phyloP scores from a whole-genome alignment of 2,329 filamentous ascomycete genomes.

The Stromatinia cepivora region DNA sequence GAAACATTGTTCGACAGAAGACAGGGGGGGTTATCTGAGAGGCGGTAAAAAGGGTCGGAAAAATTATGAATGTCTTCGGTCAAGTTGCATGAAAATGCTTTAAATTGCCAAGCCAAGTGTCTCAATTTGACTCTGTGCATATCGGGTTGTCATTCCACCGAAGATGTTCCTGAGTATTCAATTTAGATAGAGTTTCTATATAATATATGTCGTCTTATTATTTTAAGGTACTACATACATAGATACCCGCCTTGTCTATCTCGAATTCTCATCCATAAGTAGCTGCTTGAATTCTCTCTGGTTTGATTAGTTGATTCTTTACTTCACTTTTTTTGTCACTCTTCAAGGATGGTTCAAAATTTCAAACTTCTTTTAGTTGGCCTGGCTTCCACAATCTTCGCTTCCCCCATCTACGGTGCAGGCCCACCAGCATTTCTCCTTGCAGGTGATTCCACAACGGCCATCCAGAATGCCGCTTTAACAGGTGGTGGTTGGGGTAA shows the following conservation, averaged over 20 bases:
- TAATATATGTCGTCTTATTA: background rate
- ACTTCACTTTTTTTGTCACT: background rate
- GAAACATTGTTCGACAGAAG: background rate
- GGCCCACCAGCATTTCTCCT: slow-evolving; percentile 43
- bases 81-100: background rate
- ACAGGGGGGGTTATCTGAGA: background rate
- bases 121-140: no score
- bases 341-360: slow-evolving; percentile 8
- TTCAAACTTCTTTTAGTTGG: background rate
- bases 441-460: slow-evolving; percentile 46
- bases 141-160: slow-evolving; percentile 1
- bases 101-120: no score
- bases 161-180: background rate
- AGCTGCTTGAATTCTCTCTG: background rate
- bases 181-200: background rate
- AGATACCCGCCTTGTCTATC: background rate
- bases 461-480: slow-evolving; percentile 25
- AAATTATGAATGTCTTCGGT: background rate
- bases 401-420: background rate
- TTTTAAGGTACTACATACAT: background rate
- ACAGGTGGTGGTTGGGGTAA: slow-evolving; percentile 48
- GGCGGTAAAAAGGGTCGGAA: background rate
- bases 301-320: background rate
- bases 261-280: background rate
- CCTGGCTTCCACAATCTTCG: background rate